Percentiles rank a stretch among this genome's conserved stretches.
These are phyloP conservation scores for Aspergillus ochraceoroseus DNA, from an alignment of 2,329 filamentous ascomycete genomes.

Conservation along the genomic window DNA sequence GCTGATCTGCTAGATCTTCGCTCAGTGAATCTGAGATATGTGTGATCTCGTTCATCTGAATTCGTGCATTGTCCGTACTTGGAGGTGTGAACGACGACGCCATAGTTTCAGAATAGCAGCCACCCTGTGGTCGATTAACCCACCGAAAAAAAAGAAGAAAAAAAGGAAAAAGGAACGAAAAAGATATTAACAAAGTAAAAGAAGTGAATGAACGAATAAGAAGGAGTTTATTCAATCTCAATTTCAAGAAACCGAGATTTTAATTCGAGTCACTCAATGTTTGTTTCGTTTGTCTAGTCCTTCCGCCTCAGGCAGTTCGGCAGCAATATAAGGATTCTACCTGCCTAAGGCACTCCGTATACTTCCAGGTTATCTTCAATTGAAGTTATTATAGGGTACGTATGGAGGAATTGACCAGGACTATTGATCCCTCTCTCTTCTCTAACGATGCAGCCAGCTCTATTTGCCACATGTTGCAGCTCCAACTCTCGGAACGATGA, in stretches of 20 bases:
- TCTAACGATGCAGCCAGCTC: too few relatives aligned
- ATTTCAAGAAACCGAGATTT: neutral
- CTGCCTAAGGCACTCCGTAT: neutral
- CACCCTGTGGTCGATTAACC: too few relatives aligned
- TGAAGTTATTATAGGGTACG: too few relatives aligned
- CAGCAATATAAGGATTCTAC: neutral
- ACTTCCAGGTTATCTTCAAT: neutral
- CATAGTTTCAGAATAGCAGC: neutral
- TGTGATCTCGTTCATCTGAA: slow-evolving; percentile 6
- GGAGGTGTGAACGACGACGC: too few relatives aligned
- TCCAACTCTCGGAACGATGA: too few relatives aligned
- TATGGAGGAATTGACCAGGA: neutral
- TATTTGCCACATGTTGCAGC: too few relatives aligned
- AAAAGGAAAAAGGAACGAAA: neutral
- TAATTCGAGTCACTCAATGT: slow-evolving; percentile 5
- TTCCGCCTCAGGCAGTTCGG: slow-evolving; percentile 2
- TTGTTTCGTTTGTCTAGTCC: slow-evolving; percentile 8
- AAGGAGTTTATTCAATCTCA: too few relatives aligned
- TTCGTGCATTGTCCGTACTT: too few relatives aligned
- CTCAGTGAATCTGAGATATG: too few relatives aligned
- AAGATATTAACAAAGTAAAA: neutral
- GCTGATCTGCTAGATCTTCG: neutral
- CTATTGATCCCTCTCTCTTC: too few relatives aligned
- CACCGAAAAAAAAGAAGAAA: neutral
- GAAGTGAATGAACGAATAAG: neutral